Base-by-base conservation (phyloP, 495 filamentous ascomycete species). In the Cladorrhinum samala region DNA sequence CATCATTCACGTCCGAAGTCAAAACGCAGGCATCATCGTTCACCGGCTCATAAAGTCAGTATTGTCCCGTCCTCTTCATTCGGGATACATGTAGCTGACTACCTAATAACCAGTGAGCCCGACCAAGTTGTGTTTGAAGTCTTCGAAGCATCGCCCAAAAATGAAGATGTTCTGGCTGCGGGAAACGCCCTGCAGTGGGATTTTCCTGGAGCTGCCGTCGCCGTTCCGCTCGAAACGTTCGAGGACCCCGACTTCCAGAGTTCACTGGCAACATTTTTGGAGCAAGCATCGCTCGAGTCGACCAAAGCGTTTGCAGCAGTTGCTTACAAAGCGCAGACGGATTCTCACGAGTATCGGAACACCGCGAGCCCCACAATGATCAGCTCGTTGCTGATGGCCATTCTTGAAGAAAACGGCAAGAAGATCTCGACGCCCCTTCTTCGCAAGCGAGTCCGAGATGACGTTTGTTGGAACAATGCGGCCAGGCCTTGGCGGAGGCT, bases 391-490 rank as follows among this genome's bases (percentile, higher is more conserved):
- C 62, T 85, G 14, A 77, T 84, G 65, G 68, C 79, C 1, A 48
- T 85, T 0, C 66, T 86, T 1, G 78, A 83, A 51, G 76, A 68
- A 0, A 72, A 73, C 38, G 83, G 82, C 0, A 50, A 51, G n/a
- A 54, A 55, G 2, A 45, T 66, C 2, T 45, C 58, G 40, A 50
- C 68, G 0, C 65, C 67, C 0, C 14, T 68, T 0, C 62, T 81
- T 2, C 69, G 71, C 9, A 86, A 86, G 63, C 70, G 73, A n/a
- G 68, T 85, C 5, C 73, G 76, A 1, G 83, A 86, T 49, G 81
- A 83, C 19, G 77, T 85, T 0, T 73, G 67, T 48, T 72, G 73
- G 64, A 52, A 68, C 9, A 59, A 70, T 4, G 67, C 70, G 6
- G 55, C 71, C 17, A 64, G 68, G 4, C 82, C 83, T 0, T 86